Percentiles rank a stretch among this genome's conserved stretches.
Conservation (phyloP, 2,329 filamentous ascomycete species). For the Cladosporium sp. region DNA sequence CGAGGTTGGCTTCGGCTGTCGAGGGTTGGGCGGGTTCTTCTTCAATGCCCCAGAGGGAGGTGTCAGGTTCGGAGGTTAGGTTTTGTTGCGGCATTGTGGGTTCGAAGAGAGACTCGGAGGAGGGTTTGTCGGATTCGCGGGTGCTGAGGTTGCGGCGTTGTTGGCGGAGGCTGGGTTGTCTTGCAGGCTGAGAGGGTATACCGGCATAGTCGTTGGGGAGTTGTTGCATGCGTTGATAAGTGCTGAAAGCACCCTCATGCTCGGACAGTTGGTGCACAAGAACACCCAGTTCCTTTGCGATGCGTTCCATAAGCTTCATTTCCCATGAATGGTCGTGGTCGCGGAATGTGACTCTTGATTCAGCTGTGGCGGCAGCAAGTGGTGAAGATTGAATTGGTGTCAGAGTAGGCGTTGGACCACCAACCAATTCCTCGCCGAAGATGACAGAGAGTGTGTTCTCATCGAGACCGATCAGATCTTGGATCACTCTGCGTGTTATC, state of each 20-base stretch:
- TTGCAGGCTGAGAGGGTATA: conserved; percentile 17
- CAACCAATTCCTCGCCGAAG: conserved; percentile 72
- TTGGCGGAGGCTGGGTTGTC: conserved; percentile 20
- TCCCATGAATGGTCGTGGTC: conserved; percentile 58
- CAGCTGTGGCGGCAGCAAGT: conserved; percentile 23
- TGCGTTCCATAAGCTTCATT: conserved; percentile 71
- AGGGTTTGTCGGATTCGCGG: conserved; percentile 13
- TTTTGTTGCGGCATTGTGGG: conserved; percentile 31
- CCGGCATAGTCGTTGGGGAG: conserved; percentile 72
- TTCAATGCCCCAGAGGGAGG: conserved; percentile 63
- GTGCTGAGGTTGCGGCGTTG: conserved; percentile 20
- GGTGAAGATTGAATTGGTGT: conserved; percentile 27
- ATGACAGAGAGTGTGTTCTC: conserved; percentile 79
- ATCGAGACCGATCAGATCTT: conserved; percentile 86
- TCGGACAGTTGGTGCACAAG: conserved; percentile 79
- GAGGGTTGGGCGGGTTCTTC: conserved; percentile 46
- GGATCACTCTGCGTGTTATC: conserved; percentile 80
- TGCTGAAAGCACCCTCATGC: conserved; percentile 83
- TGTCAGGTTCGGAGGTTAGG: conserved; percentile 38
- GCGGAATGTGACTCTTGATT: conserved; percentile 33
- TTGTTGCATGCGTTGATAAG: conserved; percentile 71
- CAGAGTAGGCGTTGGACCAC: conserved; percentile 29
- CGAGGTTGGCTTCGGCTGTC: conserved; percentile 22
- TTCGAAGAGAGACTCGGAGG: conserved; percentile 24
- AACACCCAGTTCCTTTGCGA: conserved; percentile 80